Percentiles rank a stretch among this genome's conserved stretches.
These are phyloP conservation scores for Gymnopilus dilepis DNA, from an alignment of 768 basidiomycete genomes.

Conservation along the genomic window DNA sequence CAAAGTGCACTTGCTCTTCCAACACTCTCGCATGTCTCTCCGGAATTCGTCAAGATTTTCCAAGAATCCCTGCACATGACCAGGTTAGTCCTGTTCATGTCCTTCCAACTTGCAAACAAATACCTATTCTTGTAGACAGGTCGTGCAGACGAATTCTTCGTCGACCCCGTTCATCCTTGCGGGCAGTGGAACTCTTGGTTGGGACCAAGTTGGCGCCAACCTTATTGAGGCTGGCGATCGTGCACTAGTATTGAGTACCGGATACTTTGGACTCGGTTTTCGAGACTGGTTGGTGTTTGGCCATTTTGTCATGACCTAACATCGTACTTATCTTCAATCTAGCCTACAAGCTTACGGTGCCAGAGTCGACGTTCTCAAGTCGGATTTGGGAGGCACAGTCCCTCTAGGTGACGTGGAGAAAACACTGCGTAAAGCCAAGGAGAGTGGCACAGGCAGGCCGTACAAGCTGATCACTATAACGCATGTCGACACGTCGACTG, in stretches of 20 bases:
- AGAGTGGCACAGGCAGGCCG: conserved; percentile 50
- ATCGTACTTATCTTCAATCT: not conserved
- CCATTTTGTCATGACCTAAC: not conserved
- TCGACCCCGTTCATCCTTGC: conserved; percentile 82
- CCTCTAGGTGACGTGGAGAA: conserved; percentile 56
- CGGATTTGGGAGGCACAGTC: conserved; percentile 71
- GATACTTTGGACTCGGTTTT: conserved; percentile 91
- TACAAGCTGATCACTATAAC: conserved; percentile 88
- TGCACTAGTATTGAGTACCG: conserved; percentile 80
- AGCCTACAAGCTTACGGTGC: conserved; percentile 84
- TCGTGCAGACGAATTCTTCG: conserved; percentile 61
- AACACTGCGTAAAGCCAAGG: conserved; percentile 47
- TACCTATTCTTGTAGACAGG: conserved; percentile 47
- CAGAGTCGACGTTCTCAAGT: conserved; percentile 72
- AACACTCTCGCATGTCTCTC: conserved; percentile 80
- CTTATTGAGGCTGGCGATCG: conserved; percentile 74
- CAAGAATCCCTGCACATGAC: conserved; percentile 80
- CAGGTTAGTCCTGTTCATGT: conserved; percentile 40
- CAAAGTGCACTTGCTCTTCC: conserved; percentile 85
- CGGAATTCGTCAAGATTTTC: conserved; percentile 80
- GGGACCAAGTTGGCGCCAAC: conserved; percentile 91
- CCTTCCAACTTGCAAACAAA: not conserved
- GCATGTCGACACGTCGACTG: conserved; percentile 88
- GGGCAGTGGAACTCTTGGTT: conserved; percentile 89
- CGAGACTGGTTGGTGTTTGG: conserved; percentile 65